Evolutionary conservation across 1,284 basidiomycete genomes (phyloP), one percentile per base, ranked within the genome.

Genomic region (Sporisorium sorghi): DNA sequence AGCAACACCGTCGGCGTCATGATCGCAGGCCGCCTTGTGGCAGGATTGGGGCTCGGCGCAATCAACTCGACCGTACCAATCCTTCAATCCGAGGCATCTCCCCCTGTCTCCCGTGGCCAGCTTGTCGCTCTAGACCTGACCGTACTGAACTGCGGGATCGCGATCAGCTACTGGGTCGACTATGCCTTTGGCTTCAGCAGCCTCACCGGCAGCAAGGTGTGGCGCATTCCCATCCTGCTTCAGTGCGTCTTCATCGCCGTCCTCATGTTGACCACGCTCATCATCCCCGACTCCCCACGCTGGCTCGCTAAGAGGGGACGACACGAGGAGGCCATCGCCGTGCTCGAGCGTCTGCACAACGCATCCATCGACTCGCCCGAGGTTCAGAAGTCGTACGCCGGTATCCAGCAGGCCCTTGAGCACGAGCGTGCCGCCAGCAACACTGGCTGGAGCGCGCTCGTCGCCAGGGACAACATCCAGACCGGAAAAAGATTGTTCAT

Each of bases 251-350:
- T 91, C 52, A 90, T 90, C 2, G 60, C 89, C 7, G 85, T 90
- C 46, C 89, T 91, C 86, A 86, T 90, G 49, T 68, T 86, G 61
- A 87, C 87, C 15, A 89, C 91, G 23, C 88, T 90, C 77, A 72
- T 88, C 86, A 86, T 91, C 28, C 90, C 90, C 40, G 91, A 91
- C 81, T 91, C 90, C 11, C 91, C 90, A 12, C 87, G 91, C 83
- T 92, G 87, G 90, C 87, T 91, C 17, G 85, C 90, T 37, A 90
- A 89, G 80, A 87, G 88, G 47, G 89, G 89, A 10, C 76, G 76
- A 33, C 57, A 77, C 24, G 88, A 88, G 3, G 88, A 91, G 73
- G 90, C 91, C 0, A 85, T 89, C 49, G 87, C 88, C 4, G 89
- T 91, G 39, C 89, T 91, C 56, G 88, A 89, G 21, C 89, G 88